Base-by-base conservation (phyloP, 768 basidiomycete species). In the Dendrothele bispora region DNA sequence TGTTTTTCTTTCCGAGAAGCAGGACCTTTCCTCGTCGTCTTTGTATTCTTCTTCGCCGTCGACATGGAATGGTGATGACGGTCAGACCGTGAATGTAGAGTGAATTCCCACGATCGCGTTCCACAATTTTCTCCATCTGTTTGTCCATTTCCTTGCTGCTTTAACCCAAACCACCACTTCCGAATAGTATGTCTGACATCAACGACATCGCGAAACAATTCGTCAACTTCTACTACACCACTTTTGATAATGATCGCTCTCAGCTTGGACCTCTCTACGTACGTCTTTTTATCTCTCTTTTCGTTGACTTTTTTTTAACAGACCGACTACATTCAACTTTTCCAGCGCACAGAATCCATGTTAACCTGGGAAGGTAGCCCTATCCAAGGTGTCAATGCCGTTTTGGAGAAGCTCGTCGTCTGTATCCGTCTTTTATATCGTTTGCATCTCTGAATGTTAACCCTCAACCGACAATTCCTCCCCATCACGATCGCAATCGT, bases 271-370 rank as follows among this genome's bases (percentile, higher is more conserved):
- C 68, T 27, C 84, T 98, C 67, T 98, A 97, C 69, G 95, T 98
- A 51, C 57, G 88, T 82, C 42, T 25, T 45, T 41, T 44, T 40
- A 37, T 51, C 25, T 40, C 43, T 46, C 44, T 29, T 28, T 52
- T 48, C 38, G 32, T 65, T 67, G 64, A 65, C 48, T 55, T 50
- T 54, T 59, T 60, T 61, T 54, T 54, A 55, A 26, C 58, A n/a
- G n/a, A n/a, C n/a, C n/a, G n/a, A n/a, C n/a, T n/a, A n/a, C n/a
- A n/a, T n/a, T n/a, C n/a, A n/a, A n/a, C 46, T 57, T 34, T 40
- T 50, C 21, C 64, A 98, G 95, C 83, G 93, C 51, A 68, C 74
- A 11, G 39, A 57, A 44, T 98, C 95, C 10, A 95, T 95, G 91
- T 70, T 98, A 59, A 80, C 86, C 6, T 98, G 80, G 67, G 94